phyloP scores from a whole-genome alignment of 768 basidiomycete species.

The Agaricus subrufescens region DNA sequence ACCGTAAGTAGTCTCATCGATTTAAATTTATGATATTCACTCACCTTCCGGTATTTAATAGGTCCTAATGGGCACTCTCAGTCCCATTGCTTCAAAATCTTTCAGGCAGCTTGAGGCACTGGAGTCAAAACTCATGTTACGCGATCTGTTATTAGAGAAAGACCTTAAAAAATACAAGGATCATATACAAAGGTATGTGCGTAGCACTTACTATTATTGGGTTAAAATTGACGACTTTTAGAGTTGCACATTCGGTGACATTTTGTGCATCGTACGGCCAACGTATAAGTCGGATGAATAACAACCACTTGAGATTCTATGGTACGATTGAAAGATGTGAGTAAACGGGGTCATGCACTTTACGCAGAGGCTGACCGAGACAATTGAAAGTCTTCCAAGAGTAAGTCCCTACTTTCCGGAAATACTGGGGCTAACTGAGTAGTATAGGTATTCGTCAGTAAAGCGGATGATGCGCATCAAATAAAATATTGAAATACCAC shows the following conservation, averaged over 20 bases:
- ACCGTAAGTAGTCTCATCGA: not conserved
- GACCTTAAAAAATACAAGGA: constrained; percentile 9
- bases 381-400: not conserved
- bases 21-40: not conserved
- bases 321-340: constrained; percentile 9
- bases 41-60: not conserved
- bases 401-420: not conserved
- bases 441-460: not conserved
- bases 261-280: constrained; percentile 20
- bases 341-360: not conserved
- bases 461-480: not conserved
- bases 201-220: too few relatives aligned
- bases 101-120: constrained; percentile 19
- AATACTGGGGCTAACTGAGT: not conserved
- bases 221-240: constrained; percentile 4
- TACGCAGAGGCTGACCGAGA: not conserved
- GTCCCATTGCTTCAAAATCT: constrained; percentile 16
- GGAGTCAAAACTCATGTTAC: constrained; percentile 19
- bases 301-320: constrained; percentile 16
- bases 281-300: constrained; percentile 16
- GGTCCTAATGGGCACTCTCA: constrained; percentile 21
- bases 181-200: constrained; percentile 16
- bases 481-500: not conserved
- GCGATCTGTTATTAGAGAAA: constrained; percentile 13
- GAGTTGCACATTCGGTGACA: constrained; percentile 19